A percentile compares a stretch with the other conserved stretches of the same genome.
These are phyloP conservation scores for Cubamyces lactineus DNA, from an alignment of 768 basidiomycete genomes.

Conservation along the genomic window DNA sequence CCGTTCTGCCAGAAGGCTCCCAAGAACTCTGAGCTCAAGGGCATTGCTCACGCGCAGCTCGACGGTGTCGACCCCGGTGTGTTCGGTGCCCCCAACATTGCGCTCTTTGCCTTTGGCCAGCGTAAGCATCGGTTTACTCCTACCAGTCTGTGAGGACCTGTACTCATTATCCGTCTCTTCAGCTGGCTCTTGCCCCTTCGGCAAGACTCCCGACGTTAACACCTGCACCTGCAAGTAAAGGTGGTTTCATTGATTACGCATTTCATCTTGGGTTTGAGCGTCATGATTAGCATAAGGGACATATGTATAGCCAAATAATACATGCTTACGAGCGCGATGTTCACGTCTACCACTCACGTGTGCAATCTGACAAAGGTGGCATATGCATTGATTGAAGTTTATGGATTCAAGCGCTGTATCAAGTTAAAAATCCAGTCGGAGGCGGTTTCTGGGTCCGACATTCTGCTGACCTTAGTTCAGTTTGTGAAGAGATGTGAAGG, in stretches of 20 bases:
- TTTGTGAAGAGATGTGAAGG: too few relatives aligned
- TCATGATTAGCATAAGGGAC: neutral
- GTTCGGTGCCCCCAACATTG: slow-evolving; percentile 53
- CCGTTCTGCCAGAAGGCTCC: slow-evolving; percentile 59
- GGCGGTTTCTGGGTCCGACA: too few relatives aligned
- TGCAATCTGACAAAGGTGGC: too few relatives aligned
- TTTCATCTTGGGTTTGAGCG: neutral
- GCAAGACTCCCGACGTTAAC: slow-evolving; percentile 43
- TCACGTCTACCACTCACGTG: neutral
- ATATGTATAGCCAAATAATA: neutral
- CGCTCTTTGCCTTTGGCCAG: slow-evolving; percentile 50
- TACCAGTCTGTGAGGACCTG: neutral
- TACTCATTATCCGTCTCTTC: neutral
- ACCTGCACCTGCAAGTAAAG: slow-evolving; percentile 42
- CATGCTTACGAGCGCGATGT: neutral
- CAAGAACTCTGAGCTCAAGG: slow-evolving; percentile 51
- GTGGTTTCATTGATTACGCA: neutral
- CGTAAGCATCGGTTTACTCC: slow-evolving; percentile 28
- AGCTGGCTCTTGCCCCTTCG: slow-evolving; percentile 53
- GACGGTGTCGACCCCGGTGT: slow-evolving; percentile 53
- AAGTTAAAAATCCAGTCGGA: too few relatives aligned
- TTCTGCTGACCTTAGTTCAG: too few relatives aligned
- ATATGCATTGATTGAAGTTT: too few relatives aligned
- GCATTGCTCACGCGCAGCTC: slow-evolving; percentile 46
- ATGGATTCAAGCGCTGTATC: too few relatives aligned